Evolutionary conservation across 495 filamentous ascomycete species (phyloP).

Genomic region (Podospora fimiseda): DNA sequence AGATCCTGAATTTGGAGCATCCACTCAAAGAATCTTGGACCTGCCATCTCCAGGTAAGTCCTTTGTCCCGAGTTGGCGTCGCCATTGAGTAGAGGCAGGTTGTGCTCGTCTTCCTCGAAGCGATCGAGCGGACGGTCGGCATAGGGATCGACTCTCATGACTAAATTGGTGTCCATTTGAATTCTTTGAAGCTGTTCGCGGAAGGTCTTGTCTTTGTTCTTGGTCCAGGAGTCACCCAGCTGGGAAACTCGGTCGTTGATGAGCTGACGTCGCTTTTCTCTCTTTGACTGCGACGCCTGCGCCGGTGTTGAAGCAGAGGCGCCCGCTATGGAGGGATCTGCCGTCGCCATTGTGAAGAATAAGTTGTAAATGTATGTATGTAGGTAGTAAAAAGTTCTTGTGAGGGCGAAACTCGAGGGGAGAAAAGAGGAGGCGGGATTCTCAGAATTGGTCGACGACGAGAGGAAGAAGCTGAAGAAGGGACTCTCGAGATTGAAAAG

Average conservation of each 20-base stretch:
- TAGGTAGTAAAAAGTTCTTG: neutral
- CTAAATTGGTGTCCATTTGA: conserved; percentile 82
- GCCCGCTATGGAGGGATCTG: conserved; percentile 24
- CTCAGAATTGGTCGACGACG: too few relatives aligned
- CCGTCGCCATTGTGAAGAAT: conserved; percentile 26
- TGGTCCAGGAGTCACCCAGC: conserved; percentile 66
- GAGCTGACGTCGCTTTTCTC: conserved; percentile 78
- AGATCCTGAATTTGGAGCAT: conserved; percentile 77
- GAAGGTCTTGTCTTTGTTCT: conserved; percentile 77
- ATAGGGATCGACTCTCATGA: conserved; percentile 77
- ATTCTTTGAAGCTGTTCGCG: conserved; percentile 81
- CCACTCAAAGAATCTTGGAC: conserved; percentile 73
- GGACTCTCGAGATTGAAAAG: too few relatives aligned
- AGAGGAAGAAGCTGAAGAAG: too few relatives aligned
- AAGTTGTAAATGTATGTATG: neutral
- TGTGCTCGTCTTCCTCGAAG: conserved; percentile 56
- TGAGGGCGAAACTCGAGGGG: neutral
- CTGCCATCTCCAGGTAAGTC: conserved; percentile 58
- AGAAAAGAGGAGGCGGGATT: neutral
- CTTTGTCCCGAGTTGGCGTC: conserved; percentile 35
- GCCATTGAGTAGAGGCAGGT: conserved; percentile 55
- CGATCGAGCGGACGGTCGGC: conserved; percentile 64
- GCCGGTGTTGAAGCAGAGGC: conserved; percentile 21
- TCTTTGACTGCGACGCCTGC: conserved; percentile 55
- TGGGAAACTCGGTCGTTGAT: conserved; percentile 68